Evolutionary conservation across 169 alveolate genomes (phyloP), one percentile per base, ranked within the genome.

Genomic region (Cyclospora cayetanensis): DNA sequence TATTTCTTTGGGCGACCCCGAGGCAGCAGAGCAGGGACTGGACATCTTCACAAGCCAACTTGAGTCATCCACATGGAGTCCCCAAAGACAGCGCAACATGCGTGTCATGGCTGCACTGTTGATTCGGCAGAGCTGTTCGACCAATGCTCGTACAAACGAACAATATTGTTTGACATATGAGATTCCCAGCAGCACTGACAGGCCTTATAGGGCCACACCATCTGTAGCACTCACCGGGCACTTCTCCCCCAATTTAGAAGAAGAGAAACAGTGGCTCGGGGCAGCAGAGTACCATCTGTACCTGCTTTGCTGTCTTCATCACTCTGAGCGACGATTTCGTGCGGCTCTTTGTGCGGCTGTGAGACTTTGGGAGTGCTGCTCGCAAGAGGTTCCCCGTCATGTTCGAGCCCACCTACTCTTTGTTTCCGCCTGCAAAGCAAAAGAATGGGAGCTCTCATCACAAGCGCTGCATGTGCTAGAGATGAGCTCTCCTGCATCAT

Each of bases 341-440:
- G 74, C 70, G 1, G 89, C 89, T 52, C 89, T 80, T 31, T 80
- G 89, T 63, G 41, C 72, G 41, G 89, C 89, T 31, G 76, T 80
- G 72, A 80, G 89, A 52, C 52, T 80, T n/a, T 52, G 89, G 74
- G 89, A 80, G 55, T 80, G 76, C 43, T 80, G 34, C 76, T 35
- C 60, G 9, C 70, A 35, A 53, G 76, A 80, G 52, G n/a, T 80
- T 18, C 63, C 89, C 42, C 55, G 20, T 42, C 63, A 80, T 12
- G 22, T 80, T 63, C 46, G 89, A 1, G 89, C 74, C 9, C 89
- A 52, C 34, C 70, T 80, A 42, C 53, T 80, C 5, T 80, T 80
- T 41, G 52, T 80, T 46, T 31, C 89, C 25, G 89, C 89, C 12
- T 80, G 43, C 89, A 80, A 52, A 27, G 31, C 89, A 34, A 50